Evolutionary conservation across 2,329 filamentous ascomycete genomes (phyloP), one percentile per base, ranked within the genome.

Genomic region (Fusarium sp.): DNA sequence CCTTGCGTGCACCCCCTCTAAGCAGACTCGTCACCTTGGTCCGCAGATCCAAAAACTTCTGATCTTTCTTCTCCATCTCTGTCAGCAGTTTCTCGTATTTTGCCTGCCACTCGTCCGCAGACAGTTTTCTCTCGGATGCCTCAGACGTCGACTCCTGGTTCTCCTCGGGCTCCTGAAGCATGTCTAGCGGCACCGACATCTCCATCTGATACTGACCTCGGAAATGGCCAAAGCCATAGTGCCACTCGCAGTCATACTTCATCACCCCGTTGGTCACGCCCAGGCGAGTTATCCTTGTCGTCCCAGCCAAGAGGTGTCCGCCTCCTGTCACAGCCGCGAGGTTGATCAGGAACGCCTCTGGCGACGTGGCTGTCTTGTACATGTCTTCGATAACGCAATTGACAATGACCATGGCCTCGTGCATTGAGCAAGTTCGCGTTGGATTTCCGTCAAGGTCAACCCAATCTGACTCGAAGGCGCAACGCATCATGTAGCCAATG

Each of bases 281-380:
- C 19, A 81, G 52, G 10, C 80, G 78, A 15, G 82, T 75, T 49
- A 75, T 75, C 41, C 76, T 69, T 19, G 74, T 75, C 17, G 76
- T 71, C 6, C 74, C 73, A 11, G 76, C 76, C 73, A 83, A 79
- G 44, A 88, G 75, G 25, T 81, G 72, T 44, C 76, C 79, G 4
- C 82, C 82, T 9, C 86, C 85, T 1, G 80, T 80, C 10, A 88
- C 76, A 5, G 83, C 84, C 0, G 84, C 80, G 6, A 88, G 71
- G 66, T 87, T 88, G 62, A 86, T 82, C 11, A 88, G 73, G 62
- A 88, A 87, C 0, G 80, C 78, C 67, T 87, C 80, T 6, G 82
- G 79, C 10, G 78, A 82, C 1, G 76, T 72, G 0, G 84, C 82
- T 39, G 80, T 78, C 35, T 77, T 78, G 57, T 81, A 78, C 57